These are phyloP conservation scores for Blastocystis sp. DNA, from an alignment of 352 stramenopile genomes.

Conservation along the genomic window DNA sequence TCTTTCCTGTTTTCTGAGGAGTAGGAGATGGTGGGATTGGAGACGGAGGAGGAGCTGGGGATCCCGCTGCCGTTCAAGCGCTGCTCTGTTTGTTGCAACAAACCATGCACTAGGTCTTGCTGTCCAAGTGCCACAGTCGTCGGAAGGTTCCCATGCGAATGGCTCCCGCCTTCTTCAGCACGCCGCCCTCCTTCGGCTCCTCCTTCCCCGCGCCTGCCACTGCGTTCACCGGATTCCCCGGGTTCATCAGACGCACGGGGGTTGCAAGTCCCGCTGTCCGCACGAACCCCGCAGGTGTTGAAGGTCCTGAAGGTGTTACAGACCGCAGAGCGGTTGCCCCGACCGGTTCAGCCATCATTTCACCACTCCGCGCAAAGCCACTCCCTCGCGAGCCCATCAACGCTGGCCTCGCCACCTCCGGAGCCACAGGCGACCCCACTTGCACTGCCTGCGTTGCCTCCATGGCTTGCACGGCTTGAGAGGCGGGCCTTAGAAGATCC, in stretches of 20 bases:
- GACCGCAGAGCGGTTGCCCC: no score
- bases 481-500: conserved; percentile 43
- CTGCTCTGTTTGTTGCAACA: conserved; percentile 13
- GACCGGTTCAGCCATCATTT: no score
- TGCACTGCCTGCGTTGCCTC: no score
- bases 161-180: background rate
- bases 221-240: background rate
- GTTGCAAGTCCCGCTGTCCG: no score
- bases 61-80: conserved; percentile 52
- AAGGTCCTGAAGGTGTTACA: no score
- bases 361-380: no score
- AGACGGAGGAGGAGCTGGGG: conserved; percentile 61
- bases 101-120: background rate
- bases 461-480: background rate
- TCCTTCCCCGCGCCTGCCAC: background rate
- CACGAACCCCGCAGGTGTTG: no score
- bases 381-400: no score
- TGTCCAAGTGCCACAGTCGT: background rate
- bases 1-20: background rate
- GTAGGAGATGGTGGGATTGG: conserved; percentile 57
- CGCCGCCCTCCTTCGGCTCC: background rate
- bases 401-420: no score
- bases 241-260: background rate
- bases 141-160: background rate
- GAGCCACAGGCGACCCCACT: no score